Evolutionary conservation across 345 rosid genomes (phyloP).

Genomic region (Clarkia xantiana): DNA sequence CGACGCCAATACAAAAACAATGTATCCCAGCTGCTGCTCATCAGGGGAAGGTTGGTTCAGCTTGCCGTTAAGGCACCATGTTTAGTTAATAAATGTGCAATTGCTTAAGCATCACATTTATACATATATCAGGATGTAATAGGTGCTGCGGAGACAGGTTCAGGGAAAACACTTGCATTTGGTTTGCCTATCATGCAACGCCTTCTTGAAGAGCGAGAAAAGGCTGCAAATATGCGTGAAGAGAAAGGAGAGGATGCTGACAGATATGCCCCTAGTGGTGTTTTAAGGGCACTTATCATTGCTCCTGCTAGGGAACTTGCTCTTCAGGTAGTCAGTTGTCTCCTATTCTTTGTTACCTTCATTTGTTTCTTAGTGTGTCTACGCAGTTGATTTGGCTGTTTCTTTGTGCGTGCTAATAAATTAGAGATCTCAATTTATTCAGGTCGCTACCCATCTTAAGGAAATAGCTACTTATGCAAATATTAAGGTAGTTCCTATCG

Average conservation of each 20-base stretch:
- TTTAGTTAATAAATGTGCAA: not conserved
- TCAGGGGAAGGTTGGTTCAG: constrained; percentile 72
- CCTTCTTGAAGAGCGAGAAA: constrained; percentile 72
- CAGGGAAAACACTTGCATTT: constrained; percentile 98
- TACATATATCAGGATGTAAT: constrained; percentile 58
- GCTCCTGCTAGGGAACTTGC: constrained; percentile 97
- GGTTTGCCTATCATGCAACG: constrained; percentile 94
- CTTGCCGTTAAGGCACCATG: not conserved
- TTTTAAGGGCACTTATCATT: constrained; percentile 76
- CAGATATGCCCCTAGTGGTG: constrained; percentile 49
- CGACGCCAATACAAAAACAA: constrained; percentile 81
- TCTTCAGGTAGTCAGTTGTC: constrained; percentile 56
- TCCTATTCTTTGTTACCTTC: too few species aligned
- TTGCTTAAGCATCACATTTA: constrained; percentile 2
- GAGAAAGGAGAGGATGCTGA: constrained; percentile 46
- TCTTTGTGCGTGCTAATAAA: too few species aligned
- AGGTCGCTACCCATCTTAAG: constrained; percentile 85
- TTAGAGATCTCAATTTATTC: constrained; percentile 1
- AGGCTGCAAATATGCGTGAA: constrained; percentile 32
- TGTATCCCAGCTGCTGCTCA: constrained; percentile 84
- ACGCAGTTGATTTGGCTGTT: too few species aligned
- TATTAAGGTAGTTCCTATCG: constrained; percentile 69
- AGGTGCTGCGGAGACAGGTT: constrained; percentile 98
- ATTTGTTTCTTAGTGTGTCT: too few species aligned
- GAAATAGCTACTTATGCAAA: constrained; percentile 43